Evolutionary conservation across 176 grass and related monocot genomes (phyloP).

Genomic region (Microstegium vimineum): DNA sequence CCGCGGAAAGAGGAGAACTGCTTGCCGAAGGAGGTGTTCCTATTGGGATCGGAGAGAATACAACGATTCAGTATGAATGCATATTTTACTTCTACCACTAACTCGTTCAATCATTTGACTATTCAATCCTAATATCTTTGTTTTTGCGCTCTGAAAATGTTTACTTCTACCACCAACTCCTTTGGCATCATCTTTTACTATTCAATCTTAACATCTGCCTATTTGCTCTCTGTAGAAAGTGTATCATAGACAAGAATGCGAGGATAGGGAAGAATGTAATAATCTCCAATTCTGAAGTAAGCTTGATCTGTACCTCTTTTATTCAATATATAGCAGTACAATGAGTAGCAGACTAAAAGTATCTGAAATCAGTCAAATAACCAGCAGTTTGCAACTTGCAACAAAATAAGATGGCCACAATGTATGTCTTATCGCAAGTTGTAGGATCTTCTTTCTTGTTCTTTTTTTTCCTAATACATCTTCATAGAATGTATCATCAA

Average conservation of each 20-base stretch:
- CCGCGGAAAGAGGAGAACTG: slow-evolving; percentile 50
- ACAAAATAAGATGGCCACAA: background rate
- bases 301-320: slow-evolving; percentile 9
- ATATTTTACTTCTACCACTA: slow-evolving; percentile 11
- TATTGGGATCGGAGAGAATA: slow-evolving; percentile 81
- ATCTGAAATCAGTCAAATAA: background rate
- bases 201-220: background rate
- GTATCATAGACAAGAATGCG: slow-evolving; percentile 93
- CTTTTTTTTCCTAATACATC: background rate
- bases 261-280: slow-evolving; percentile 79
- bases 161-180: background rate
- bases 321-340: background rate
- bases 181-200: background rate
- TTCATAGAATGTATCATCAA: background rate
- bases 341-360: background rate
- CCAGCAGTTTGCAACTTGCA: background rate
- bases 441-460: background rate
- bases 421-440: background rate
- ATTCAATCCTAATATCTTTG: background rate
- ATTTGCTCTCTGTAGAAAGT: slow-evolving; percentile 49
- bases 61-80: slow-evolving; percentile 60
- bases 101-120: background rate
- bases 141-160: slow-evolving; percentile 47
- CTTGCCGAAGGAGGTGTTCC: slow-evolving; percentile 75
- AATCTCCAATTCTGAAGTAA: slow-evolving; percentile 72